Percentiles rank a stretch among this genome's conserved stretches.
phyloP scores from a whole-genome alignment of 768 basidiomycete genomes.

The Rossbeevera mucosa region DNA sequence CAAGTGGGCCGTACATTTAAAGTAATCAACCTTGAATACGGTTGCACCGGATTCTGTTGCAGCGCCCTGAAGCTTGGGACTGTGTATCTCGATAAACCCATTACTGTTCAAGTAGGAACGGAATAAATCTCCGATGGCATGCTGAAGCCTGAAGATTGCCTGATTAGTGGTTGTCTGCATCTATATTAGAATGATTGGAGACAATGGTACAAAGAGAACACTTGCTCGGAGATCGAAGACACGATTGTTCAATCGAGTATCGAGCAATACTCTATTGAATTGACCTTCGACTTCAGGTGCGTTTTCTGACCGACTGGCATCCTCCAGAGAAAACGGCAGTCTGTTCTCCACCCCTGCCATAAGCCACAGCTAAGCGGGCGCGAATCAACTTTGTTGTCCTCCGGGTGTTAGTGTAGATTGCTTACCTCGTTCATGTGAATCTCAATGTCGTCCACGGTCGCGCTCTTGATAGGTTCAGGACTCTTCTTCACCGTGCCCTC shows the following conservation, averaged over 20 bases:
- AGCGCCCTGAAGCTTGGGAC: conserved; percentile 93
- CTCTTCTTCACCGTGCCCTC: conserved; percentile 79
- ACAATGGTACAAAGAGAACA: conserved; percentile 6
- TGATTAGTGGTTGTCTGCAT: conserved; percentile 88
- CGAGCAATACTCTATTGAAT: conserved; percentile 78
- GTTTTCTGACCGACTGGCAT: conserved; percentile 80
- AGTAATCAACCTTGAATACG: conserved; percentile 97
- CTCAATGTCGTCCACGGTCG: conserved; percentile 83
- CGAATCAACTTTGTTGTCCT: background rate
- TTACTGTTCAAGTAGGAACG: conserved; percentile 68
- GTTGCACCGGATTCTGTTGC: conserved; percentile 96
- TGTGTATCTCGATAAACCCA: conserved; percentile 93
- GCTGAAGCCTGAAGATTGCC: conserved; percentile 89
- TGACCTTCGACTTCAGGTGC: conserved; percentile 60
- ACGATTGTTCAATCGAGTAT: conserved; percentile 92
- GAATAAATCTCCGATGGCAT: conserved; percentile 86
- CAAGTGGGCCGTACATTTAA: conserved; percentile 73
- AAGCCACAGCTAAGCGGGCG: conserved; percentile 60
- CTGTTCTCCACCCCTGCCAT: conserved; percentile 73
- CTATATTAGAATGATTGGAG: conserved; percentile 8
- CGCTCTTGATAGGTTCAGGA: conserved; percentile 86
- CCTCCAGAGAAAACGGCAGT: conserved; percentile 89
- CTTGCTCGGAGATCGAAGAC: conserved; percentile 88
- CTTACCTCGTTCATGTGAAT: conserved; percentile 77
- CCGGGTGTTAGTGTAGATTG: background rate